Evolutionary conservation across 768 basidiomycete genomes (phyloP), one percentile per base, ranked within the genome.

Genomic region (Amyloporia xantha): DNA sequence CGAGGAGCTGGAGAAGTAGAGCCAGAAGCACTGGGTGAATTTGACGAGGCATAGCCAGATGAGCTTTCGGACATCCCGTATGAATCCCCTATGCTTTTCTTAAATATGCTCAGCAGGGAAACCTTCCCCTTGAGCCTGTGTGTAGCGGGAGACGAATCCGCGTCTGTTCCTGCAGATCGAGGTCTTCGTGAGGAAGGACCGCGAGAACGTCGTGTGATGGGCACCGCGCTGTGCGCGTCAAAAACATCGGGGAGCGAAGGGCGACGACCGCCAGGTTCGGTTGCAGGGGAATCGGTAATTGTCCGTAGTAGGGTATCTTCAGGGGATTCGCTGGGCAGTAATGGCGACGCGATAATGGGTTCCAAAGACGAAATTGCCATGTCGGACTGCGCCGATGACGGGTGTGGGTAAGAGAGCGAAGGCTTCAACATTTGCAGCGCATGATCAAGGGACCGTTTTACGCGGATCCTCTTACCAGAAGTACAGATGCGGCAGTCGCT

Each of bases 381-480:
- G n/a, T 33, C 28, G 38, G 17, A 39, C 9, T 39, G 38, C 15
- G 12, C 30, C 30, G 30, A 45, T 28, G 43, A 44, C 19, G 30
- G 13, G 33, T 37, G 41, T 11, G 50, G 46, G 5, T 59, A 69
- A 41, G 67, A 56, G 35, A 64, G 55, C 20, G 67, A 56, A 17
- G 63, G 61, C 51, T 68, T 67, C 53, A 71, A 55, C 62, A 76
- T 72, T 47, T 79, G 74, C 54, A 86, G 68, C 0, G 62, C 79
- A 37, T 81, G 84, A 61, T 91, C 89, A 51, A 89, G 78, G 1
- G 87, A 90, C 35, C 81, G 79, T 63, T 91, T 90, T 52, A 90
- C 75, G 48, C 82, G 81, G 33, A 91, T 53, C 27, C 80, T 76
- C 55, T 58, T 48, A 61, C 59, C 27, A 5, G 51, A 54, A 9